phyloP scores from a whole-genome alignment of 2,329 filamentous ascomycete species.

The Fusarium buharicum region DNA sequence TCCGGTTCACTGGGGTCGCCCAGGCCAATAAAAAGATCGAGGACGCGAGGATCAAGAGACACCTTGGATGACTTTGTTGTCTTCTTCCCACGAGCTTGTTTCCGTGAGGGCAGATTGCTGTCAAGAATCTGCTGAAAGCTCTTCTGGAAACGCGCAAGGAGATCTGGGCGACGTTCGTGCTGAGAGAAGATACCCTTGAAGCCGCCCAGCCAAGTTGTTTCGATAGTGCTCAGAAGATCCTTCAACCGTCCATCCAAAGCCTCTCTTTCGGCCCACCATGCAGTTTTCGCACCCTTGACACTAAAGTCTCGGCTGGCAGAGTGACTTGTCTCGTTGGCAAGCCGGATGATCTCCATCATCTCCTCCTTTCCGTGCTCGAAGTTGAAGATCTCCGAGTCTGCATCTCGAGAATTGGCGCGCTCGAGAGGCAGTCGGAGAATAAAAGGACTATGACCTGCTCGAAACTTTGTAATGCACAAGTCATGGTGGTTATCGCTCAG shows the following conservation, averaged over 20 bases:
- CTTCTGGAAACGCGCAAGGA: constrained; percentile 79
- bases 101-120: constrained; percentile 85
- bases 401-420: constrained; percentile 81
- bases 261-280: constrained; percentile 92
- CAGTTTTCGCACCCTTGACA: constrained; percentile 77
- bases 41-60: constrained; percentile 68
- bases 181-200: constrained; percentile 95
- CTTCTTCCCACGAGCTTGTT: constrained; percentile 67
- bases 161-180: constrained; percentile 67
- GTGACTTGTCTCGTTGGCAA: constrained; percentile 87
- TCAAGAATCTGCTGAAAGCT: constrained; percentile 83
- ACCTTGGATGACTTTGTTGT: constrained; percentile 56
- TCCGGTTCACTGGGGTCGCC: constrained; percentile 76
- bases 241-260: constrained; percentile 80
- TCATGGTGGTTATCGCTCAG: constrained; percentile 85
- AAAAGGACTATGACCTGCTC: constrained; percentile 80
- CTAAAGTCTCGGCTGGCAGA: constrained; percentile 71
- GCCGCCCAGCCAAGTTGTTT: constrained; percentile 93
- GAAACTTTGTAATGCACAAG: constrained; percentile 87
- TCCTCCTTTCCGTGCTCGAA: constrained; percentile 84
- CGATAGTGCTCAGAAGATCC: constrained; percentile 83
- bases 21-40: constrained; percentile 89
- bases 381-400: constrained; percentile 80
- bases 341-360: constrained; percentile 81
- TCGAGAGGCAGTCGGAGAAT: constrained; percentile 87